Percentiles rank a stretch among this genome's conserved stretches.
These are phyloP conservation scores for Fraxinus xanthoxyloides DNA, from an alignment of 305 asterid genomes.

Conservation along the genomic window DNA sequence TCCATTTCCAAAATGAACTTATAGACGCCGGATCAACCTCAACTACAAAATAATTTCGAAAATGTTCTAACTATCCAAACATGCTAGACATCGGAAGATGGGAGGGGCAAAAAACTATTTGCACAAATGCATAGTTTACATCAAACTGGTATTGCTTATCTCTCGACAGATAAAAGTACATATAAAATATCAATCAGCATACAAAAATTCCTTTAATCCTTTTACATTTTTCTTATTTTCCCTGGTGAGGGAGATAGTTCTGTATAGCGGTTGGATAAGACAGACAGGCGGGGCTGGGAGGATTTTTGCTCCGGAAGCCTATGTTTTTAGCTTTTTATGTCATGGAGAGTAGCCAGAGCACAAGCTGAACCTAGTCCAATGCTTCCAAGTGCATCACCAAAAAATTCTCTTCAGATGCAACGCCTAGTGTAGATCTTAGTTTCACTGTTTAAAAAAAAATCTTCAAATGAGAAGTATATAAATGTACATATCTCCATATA, in stretches of 20 bases:
- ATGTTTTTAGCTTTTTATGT: not conserved
- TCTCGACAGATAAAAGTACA: not conserved
- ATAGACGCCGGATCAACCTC: not conserved
- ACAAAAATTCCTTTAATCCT: not conserved
- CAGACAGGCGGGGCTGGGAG: not conserved
- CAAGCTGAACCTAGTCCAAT: not conserved
- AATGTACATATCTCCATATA: not conserved
- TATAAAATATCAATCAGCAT: not conserved
- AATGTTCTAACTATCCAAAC: not conserved
- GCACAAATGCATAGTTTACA: not conserved
- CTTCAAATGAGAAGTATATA: not conserved
- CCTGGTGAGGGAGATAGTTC: not conserved
- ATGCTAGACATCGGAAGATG: not conserved
- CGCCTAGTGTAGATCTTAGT: not conserved
- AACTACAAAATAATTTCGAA: not conserved
- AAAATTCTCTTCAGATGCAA: not conserved
- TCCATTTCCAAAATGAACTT: not conserved
- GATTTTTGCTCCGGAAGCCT: not conserved
- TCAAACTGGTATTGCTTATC: not conserved
- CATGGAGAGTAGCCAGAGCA: not conserved
- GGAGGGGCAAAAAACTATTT: not conserved
- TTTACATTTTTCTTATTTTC: not conserved
- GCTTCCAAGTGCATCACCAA: conserved; percentile 5
- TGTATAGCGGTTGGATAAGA: not conserved
- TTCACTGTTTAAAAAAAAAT: not conserved